Evolutionary conservation across 139 green algal genomes (phyloP).

Genomic region (Eudorina sp.): DNA sequence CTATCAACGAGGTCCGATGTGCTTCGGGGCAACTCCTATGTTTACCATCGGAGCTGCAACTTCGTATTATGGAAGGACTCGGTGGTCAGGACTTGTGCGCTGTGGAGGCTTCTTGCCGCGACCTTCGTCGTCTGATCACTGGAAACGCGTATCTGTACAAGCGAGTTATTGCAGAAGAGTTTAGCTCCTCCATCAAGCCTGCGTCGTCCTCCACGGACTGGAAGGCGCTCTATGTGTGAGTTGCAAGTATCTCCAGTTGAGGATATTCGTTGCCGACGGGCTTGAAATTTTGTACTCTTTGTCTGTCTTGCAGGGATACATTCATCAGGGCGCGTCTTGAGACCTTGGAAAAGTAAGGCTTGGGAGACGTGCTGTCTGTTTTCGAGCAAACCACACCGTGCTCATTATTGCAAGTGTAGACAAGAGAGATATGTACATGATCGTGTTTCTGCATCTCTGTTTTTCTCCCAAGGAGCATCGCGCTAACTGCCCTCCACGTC

Average conservation of each 20-base stretch:
- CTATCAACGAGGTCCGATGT: not conserved
- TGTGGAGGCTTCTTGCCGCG: not conserved
- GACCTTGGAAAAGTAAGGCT: conserved; percentile 15
- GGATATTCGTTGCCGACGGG: not conserved
- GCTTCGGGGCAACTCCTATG: not conserved
- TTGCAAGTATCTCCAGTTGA: not conserved
- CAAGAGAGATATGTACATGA: too few relatives aligned
- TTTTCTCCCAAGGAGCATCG: too few relatives aligned
- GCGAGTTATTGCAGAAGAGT: not conserved
- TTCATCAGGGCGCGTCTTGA: conserved; percentile 2
- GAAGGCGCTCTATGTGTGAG: conserved; percentile 36
- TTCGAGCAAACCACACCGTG: too few relatives aligned
- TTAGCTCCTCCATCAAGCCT: not conserved
- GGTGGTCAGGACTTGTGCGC: not conserved
- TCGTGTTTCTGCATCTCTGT: conserved; percentile 4
- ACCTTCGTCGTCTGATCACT: not conserved
- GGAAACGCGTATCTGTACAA: not conserved
- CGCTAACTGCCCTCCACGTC: not conserved
- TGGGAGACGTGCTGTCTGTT: not conserved
- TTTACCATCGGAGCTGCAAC: conserved; percentile 14
- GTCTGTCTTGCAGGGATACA: not conserved
- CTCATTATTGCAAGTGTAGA: too few relatives aligned
- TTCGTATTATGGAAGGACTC: conserved; percentile 13
- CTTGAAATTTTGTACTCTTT: not conserved
- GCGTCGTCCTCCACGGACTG: not conserved